Conservation (phyloP, 1,284 basidiomycete species). For the Puccinia hordei region DNA sequence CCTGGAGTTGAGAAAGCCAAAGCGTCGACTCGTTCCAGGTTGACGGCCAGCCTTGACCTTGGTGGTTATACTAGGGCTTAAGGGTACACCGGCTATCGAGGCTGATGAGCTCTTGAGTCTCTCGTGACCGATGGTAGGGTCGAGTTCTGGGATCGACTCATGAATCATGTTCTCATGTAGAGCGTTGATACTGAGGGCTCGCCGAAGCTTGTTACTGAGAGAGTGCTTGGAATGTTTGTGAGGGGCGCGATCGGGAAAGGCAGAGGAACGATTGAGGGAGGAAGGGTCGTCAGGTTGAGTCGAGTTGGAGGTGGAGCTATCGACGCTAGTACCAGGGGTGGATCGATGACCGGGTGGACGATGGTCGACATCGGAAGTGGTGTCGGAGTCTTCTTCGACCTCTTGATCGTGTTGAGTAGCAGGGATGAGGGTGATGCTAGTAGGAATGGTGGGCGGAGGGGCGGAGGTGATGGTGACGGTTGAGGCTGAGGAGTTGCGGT, state of each 20-base stretch:
- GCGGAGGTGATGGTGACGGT: constrained; percentile 20
- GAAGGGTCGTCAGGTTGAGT: constrained; percentile 10
- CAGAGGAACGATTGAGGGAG: background rate
- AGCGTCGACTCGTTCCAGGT: constrained; percentile 11
- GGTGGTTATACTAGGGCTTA: background rate
- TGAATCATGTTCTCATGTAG: constrained; percentile 27
- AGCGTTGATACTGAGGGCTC: constrained; percentile 29
- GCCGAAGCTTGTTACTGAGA: constrained; percentile 32
- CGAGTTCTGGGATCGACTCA: constrained; percentile 10
- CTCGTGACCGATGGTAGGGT: background rate
- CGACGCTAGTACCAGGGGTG: constrained; percentile 42
- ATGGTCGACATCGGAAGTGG: constrained; percentile 32
- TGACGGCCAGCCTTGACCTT: background rate
- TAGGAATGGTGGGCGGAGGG: background rate
- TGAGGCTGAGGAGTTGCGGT: constrained; percentile 10
- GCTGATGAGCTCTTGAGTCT: constrained; percentile 19
- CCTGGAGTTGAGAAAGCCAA: constrained; percentile 76
- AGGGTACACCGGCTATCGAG: constrained; percentile 16
- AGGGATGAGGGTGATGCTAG: background rate
- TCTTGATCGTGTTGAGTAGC: background rate
- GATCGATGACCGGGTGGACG: constrained; percentile 31
- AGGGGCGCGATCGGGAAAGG: background rate
- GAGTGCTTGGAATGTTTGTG: constrained; percentile 17
- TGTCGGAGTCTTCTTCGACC: constrained; percentile 31
- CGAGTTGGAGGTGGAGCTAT: constrained; percentile 25